Evolutionary conservation across 164 flowering plant genomes (phyloP), one percentile per base, ranked within the genome.

Genomic region (Chimonanthus praecox): DNA sequence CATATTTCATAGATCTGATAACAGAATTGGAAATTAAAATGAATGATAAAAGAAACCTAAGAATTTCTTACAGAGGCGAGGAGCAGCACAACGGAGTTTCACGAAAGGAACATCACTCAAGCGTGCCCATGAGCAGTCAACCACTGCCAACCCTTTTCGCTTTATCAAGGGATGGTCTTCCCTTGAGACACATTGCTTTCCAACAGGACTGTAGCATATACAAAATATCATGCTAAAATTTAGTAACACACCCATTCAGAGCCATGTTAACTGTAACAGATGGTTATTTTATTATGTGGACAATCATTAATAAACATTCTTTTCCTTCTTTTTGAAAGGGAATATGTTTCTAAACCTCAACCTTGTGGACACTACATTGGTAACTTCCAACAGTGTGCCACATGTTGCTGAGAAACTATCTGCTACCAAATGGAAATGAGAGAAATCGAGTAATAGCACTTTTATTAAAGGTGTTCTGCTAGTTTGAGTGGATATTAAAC

Each of bases 61-160:
- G 44, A 70, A 78, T 71, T 63, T 47, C 94, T 80, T 89, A 94
- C 98, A 85, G 49, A 96, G 90, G 68, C 99, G 97, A 80, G 97
- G 97, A 79, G 94, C 91, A 75, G 87, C 61, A 81, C 98, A 94
- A 0, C 95, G 94, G 70, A 96, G 89, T 84, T 94, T 96, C 75
- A 84, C 83, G 78, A 96, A 96, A 73, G 98, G 99, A 64, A 96
- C 99, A 80, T 96, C 99, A 77, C 73, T 78, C 84, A 96, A 83
- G 54, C 98, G 94, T 46, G 97, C 97, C 99, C 99, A 96, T 63
- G 99, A 96, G 77, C 99, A 96, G 84, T 96, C 99, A 71, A 96
- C 97, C 58, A 96, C 99, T 71, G 97, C 98, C 78, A 96, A 81
- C 64, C 99, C 99, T 86, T 83, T 91, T 76, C 83, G 84, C 79